Conservation (phyloP, 2,329 filamentous ascomycete species). For the Albophoma yamanashiensis region DNA sequence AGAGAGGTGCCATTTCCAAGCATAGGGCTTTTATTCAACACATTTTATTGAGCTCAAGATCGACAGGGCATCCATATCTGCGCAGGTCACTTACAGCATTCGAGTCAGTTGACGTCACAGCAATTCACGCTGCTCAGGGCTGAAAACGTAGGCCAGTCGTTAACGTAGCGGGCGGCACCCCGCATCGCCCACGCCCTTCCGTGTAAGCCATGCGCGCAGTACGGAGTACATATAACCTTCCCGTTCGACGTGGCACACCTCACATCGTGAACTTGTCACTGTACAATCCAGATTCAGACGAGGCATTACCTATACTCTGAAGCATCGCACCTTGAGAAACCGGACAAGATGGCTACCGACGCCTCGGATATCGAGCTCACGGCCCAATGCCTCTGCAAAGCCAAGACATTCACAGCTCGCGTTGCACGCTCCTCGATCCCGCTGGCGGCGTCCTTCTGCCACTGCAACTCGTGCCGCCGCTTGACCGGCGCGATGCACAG, state of each 20-base stretch:
- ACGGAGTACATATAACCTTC: neutral
- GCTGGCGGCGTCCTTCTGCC: constrained; percentile 29
- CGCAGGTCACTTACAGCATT: neutral
- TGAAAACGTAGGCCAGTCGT: neutral
- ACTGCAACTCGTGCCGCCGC: constrained; percentile 38
- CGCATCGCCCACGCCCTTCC: neutral
- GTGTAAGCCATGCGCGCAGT: neutral
- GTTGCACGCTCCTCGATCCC: constrained; percentile 26
- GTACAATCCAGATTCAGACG: neutral
- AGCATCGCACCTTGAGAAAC: too few species aligned
- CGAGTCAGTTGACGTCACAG: neutral
- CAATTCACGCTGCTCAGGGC: neutral
- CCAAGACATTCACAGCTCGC: constrained; percentile 24
- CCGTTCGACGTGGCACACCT: neutral
- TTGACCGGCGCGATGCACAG: constrained; percentile 32
- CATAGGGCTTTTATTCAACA: neutral
- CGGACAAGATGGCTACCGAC: neutral
- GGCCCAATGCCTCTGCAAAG: constrained; percentile 29
- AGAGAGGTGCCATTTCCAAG: neutral
- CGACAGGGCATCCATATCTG: neutral
- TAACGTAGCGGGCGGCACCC: neutral
- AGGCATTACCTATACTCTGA: neutral
- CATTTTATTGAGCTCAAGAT: neutral
- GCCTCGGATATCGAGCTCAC: neutral
- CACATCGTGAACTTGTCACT: neutral